Conservation (phyloP, 176 grass and related monocot genomes). For the Cenchrus purpureus region DNA sequence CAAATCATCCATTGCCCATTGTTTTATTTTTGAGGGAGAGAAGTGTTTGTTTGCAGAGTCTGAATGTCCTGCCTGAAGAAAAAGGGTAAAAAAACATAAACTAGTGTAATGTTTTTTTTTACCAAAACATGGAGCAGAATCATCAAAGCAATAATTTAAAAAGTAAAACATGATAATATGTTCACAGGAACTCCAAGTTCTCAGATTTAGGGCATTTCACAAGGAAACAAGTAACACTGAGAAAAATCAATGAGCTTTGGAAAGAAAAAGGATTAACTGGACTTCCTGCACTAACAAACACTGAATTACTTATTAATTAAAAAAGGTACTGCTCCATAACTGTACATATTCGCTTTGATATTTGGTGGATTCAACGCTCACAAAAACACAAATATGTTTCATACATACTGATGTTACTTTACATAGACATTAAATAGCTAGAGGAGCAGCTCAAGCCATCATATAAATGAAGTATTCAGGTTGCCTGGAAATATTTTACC, state of each 20-base stretch:
- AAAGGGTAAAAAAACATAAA: slow-evolving; percentile 7
- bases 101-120: neutral
- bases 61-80: slow-evolving; percentile 47
- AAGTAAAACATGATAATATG: slow-evolving; percentile 12
- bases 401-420: neutral
- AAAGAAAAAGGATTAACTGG: neutral
- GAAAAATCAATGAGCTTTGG: neutral
- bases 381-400: neutral
- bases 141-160: slow-evolving; percentile 12
- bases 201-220: neutral
- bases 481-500: neutral
- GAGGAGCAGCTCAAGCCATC: neutral
- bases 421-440: neutral
- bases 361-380: neutral
- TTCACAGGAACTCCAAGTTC: neutral
- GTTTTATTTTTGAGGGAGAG: slow-evolving; percentile 76
- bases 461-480: slow-evolving; percentile 16
- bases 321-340: neutral
- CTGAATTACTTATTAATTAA: neutral
- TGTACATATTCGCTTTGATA: neutral
- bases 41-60: slow-evolving; percentile 43
- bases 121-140: slow-evolving; percentile 30
- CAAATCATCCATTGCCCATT: slow-evolving; percentile 87
- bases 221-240: neutral
- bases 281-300: neutral